These are phyloP conservation scores for Talaromyces albobiverticillius DNA, from an alignment of 2,329 filamentous ascomycete species.

Conservation along the genomic window DNA sequence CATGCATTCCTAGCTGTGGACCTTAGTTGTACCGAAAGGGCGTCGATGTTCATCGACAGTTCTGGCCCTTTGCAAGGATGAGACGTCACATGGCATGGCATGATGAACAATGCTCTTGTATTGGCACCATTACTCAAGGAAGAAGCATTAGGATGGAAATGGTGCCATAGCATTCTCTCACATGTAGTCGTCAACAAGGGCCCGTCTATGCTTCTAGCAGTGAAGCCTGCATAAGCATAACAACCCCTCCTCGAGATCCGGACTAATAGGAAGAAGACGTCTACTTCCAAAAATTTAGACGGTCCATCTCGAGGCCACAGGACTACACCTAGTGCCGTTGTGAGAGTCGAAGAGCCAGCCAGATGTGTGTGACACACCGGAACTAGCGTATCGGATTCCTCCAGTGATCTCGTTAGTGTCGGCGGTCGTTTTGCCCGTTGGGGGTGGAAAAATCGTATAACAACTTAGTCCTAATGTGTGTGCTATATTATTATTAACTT, in stretches of 20 bases:
- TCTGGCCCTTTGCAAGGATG: neutral
- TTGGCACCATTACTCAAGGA: neutral
- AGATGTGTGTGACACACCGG: slow-evolving; percentile 8
- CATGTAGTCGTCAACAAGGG: neutral
- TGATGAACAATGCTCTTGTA: neutral
- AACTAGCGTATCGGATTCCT: slow-evolving; percentile 14
- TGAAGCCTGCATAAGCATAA: slow-evolving; percentile 6
- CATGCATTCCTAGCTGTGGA: neutral
- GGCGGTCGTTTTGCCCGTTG: slow-evolving; percentile 5
- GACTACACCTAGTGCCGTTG: neutral
- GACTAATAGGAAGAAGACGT: slow-evolving; percentile 7
- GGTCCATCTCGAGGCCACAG: neutral
- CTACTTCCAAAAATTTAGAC: neutral
- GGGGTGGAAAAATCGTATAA: slow-evolving; percentile 5
- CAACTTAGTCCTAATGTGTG: neutral
- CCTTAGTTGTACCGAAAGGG: neutral
- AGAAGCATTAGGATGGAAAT: too few species aligned
- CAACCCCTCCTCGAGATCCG: slow-evolving; percentile 7
- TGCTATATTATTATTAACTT: slow-evolving; percentile 6
- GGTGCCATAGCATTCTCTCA: neutral
- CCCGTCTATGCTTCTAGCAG: neutral
- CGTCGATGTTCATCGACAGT: slow-evolving; percentile 1
- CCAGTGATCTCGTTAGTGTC: slow-evolving; percentile 12
- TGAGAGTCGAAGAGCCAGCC: neutral
- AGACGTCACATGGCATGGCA: slow-evolving; percentile 4